Evolutionary conservation across 2,329 filamentous ascomycete species (phyloP).

Genomic region (Aspergillus quadrilineatus): DNA sequence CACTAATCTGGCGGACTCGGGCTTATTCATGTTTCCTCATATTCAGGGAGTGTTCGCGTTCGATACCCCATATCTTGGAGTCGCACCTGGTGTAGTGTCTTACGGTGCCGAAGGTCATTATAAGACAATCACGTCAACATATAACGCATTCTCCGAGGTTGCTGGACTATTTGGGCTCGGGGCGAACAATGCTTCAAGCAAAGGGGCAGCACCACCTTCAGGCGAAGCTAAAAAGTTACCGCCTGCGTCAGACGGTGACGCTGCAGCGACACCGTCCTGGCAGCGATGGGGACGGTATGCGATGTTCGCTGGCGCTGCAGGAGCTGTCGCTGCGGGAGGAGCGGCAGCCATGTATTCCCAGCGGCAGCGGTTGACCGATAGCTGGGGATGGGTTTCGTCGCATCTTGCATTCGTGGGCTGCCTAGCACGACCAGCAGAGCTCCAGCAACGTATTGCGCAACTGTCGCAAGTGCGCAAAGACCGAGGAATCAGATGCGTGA

Average conservation of each 20-base stretch:
- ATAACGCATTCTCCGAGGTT: conserved; percentile 66
- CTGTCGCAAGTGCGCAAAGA: conserved; percentile 65
- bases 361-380: conserved; percentile 72
- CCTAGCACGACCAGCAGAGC: conserved; percentile 77
- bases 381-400: conserved; percentile 78
- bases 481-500: conserved; percentile 73
- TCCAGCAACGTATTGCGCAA: conserved; percentile 69
- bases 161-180: conserved; percentile 66
- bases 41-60: conserved; percentile 88
- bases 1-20: conserved; percentile 28
- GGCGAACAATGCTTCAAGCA: conserved; percentile 34
- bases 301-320: conserved; percentile 77
- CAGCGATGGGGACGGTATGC: conserved; percentile 81
- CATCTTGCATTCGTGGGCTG: conserved; percentile 94
- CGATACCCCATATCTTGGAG: conserved; percentile 77
- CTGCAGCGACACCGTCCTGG: conserved; percentile 58
- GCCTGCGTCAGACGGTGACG: conserved; percentile 41
- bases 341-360: conserved; percentile 84
- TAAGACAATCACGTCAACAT: conserved; percentile 68
- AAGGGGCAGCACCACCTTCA: conserved; percentile 12
- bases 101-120: conserved; percentile 78
- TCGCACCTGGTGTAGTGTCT: conserved; percentile 51
- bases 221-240: conserved; percentile 23
- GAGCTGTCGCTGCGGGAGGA: conserved; percentile 76
- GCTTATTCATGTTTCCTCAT: conserved; percentile 81